Conservation (phyloP, 2,329 filamentous ascomycete species). For the Colletotrichum karsti region DNA sequence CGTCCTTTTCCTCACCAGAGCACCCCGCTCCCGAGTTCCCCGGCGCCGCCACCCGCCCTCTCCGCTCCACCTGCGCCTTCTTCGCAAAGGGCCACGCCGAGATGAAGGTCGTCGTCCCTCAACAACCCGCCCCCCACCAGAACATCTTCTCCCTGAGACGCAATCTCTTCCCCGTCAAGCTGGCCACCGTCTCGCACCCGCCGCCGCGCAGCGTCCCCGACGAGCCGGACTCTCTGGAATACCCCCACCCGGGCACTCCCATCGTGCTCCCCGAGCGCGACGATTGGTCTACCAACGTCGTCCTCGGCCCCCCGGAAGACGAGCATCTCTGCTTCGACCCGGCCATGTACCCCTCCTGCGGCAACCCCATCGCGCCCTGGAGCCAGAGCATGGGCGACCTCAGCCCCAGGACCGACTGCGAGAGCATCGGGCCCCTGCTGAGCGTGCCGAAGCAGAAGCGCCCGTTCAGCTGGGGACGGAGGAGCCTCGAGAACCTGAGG, state of each 20-base stretch:
- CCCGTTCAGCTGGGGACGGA: slow-evolving; percentile 23
- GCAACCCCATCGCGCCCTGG: slow-evolving; percentile 2
- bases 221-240: slow-evolving; percentile 17
- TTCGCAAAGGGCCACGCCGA: slow-evolving; percentile 9
- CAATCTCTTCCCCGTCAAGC: slow-evolving; percentile 14
- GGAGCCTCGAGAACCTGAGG: slow-evolving; percentile 32
- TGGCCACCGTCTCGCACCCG: slow-evolving; percentile 20
- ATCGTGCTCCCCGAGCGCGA: slow-evolving; percentile 20
- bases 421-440: background rate
- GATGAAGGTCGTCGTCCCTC: background rate
- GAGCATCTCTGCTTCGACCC: slow-evolving; percentile 8
- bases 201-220: slow-evolving; percentile 11
- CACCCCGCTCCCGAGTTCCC: slow-evolving; percentile 26
- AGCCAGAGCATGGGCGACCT: slow-evolving; percentile 1
- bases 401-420: background rate
- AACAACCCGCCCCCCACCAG: slow-evolving; percentile 14
- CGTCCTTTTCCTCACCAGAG: slow-evolving; percentile 43
- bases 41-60: slow-evolving; percentile 26
- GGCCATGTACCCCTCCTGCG: background rate
- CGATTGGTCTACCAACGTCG: slow-evolving; percentile 18
- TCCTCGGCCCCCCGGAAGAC: slow-evolving; percentile 19
- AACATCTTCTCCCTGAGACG: slow-evolving; percentile 12
- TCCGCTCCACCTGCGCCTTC: slow-evolving; percentile 30
- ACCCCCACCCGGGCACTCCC: slow-evolving; percentile 20
- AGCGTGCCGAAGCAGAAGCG: slow-evolving; percentile 29